Evolutionary conservation across 2,329 filamentous ascomycete genomes (phyloP), one percentile per base, ranked within the genome.

Genomic region (Xylaria sp.): DNA sequence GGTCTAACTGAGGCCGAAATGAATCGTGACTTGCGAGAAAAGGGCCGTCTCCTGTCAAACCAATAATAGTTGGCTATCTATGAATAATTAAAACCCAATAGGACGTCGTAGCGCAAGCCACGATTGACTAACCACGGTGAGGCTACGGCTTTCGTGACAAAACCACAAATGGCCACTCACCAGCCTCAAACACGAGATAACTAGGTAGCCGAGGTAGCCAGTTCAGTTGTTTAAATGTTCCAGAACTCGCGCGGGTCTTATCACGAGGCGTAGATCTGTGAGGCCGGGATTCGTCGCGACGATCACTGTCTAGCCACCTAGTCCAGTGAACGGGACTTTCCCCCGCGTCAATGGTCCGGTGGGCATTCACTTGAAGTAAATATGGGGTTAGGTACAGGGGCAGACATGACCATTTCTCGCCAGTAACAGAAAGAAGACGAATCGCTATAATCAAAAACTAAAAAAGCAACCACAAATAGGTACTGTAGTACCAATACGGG

Each of bases 331-430:
- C 54, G 59, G 62, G 59, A 64, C 53, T 26, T 28, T 64, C 57
- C 65, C 67, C 65, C 67, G 57, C 42, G 60, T 53, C 59, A 53
- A 66, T 57, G 59, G 26, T 57, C 61, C 51, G 54, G 66, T 59
- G 38, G 23, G 44, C 36, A 59, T 59, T n/a, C 4, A 58, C 28
- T 28, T 28, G 28, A 28, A 28, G 28, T 28, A 33, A 33, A 53
- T 54, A 68, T 26, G 40, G 42, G 42, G 65, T 61, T 61, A 15
- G 44, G 42, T 28, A 23, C 20, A 57, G 57, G 44, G 31, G 38
- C 23, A 53, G 9, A 46, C 53, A 48, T 23, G 56, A 69, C 62
- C 7, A 33, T 10, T 33, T 33, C 6, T 33, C 33, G 33, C 33
- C 49, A 61, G 49, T 61, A 33, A 64, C n/a, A 51, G 56, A 46